phyloP scores from a whole-genome alignment of 1,139 yeast genomes.

The Citeromyces hawaiiensis region DNA sequence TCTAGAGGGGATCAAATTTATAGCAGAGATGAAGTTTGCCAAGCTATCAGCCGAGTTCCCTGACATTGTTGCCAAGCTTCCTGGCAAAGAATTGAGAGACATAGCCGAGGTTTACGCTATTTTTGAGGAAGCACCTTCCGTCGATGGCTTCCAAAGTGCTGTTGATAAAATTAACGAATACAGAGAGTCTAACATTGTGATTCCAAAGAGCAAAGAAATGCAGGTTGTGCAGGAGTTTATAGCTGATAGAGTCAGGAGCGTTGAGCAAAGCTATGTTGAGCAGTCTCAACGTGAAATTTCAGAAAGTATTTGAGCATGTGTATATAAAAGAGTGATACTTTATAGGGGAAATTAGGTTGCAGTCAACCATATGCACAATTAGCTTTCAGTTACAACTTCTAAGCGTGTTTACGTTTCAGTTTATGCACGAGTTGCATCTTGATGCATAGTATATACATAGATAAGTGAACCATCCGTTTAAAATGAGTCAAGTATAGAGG shows the following conservation, averaged over 20 bases:
- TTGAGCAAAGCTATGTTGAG: slow-evolving; percentile 6
- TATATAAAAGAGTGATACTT: background rate
- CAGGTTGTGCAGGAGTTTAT: slow-evolving; percentile 18
- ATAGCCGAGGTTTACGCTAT: slow-evolving; percentile 18
- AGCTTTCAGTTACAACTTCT: too few species aligned
- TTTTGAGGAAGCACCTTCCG: slow-evolving; percentile 18
- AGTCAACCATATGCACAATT: too few species aligned
- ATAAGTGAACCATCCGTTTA: too few species aligned
- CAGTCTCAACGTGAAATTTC: slow-evolving; percentile 2
- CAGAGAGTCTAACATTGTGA: slow-evolving; percentile 14
- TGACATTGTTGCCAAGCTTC: background rate
- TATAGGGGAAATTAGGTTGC: too few species aligned
- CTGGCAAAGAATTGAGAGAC: slow-evolving; percentile 14
- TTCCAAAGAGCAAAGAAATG: slow-evolving; percentile 18
- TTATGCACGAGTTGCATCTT: too few species aligned
- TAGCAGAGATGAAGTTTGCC: slow-evolving; percentile 53
- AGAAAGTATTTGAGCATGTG: background rate
- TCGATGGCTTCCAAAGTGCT: slow-evolving; percentile 18
- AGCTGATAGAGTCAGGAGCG: slow-evolving; percentile 13
- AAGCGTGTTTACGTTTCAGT: too few species aligned
- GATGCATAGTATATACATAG: too few species aligned
- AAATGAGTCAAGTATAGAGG: too few species aligned
- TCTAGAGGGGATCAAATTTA: slow-evolving; percentile 51
- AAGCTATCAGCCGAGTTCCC: slow-evolving; percentile 19
- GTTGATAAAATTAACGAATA: slow-evolving; percentile 17